Evolutionary conservation across 1,284 basidiomycete genomes (phyloP), one percentile per base, ranked within the genome.

Genomic region (Heterobasidion parviporum): DNA sequence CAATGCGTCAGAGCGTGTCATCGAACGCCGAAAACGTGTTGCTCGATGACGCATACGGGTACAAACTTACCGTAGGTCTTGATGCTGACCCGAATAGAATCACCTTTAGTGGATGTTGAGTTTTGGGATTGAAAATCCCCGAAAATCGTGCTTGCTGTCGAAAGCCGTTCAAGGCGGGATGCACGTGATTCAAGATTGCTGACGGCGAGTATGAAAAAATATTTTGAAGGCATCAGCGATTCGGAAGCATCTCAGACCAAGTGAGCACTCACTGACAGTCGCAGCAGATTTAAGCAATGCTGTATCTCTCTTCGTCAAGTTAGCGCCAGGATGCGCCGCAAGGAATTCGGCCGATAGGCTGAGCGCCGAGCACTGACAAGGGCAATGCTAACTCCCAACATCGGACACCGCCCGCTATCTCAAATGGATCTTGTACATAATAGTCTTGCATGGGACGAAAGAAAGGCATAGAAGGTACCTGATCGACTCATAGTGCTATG

Each of bases 161-260:
- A 35, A 18, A 10, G 18, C 26, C 45, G 7, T 36, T 16, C 32
- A 54, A 26, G 26, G 8, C n/a, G 12, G 34, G 12, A 34, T 43
- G 35, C 20, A 32, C 32, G 26, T 18, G 5, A 34, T 33, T 18
- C 8, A 9, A 26, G 72, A 53, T 72, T 73, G 55, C 65, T 72
- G 45, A 70, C 64, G 15, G 65, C 69, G 10, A 71, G 72, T 1
- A 70, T 69, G 5, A 65, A 59, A 68, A 72, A 70, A 49, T 71
- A 71, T 73, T 34, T 14, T 14, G 15, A 10, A 47, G 32, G 15
- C 41, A 3, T 2, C 35, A 10, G 16, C 10, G 6, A 9, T 9
- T 8, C 6, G 1, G 52, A 33, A 15, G 36, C 18, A 45, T 1
- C 6, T 38, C 14, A 32, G 8, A 18, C 36, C 50, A 58, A 51